Evolutionary conservation across 2,329 filamentous ascomycete genomes (phyloP).

Genomic region (Fusarium drepaniforme): DNA sequence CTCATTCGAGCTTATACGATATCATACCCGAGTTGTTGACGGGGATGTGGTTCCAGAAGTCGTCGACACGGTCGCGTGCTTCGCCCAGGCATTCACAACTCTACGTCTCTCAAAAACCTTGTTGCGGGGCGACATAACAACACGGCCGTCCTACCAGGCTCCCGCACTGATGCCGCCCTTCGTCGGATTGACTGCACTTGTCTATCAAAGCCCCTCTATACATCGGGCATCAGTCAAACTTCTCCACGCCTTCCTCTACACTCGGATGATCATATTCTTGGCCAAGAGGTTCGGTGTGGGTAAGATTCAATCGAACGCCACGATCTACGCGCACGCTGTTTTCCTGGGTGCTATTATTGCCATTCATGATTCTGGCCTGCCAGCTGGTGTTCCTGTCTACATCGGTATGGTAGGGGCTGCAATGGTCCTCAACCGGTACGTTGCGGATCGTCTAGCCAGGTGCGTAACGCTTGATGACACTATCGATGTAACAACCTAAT

Average conservation of each 20-base stretch:
- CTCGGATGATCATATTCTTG: constrained; percentile 1
- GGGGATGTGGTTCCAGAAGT: neutral
- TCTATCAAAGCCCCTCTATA: neutral
- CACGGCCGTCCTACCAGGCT: constrained; percentile 1
- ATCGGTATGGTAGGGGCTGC: neutral
- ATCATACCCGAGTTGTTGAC: neutral
- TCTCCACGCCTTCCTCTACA: constrained; percentile 8
- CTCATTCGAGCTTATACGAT: neutral
- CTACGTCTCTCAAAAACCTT: neutral
- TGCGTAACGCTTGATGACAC: neutral
- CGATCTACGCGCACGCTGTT: constrained; percentile 4
- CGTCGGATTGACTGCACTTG: neutral
- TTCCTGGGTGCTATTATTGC: neutral
- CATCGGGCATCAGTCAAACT: neutral
- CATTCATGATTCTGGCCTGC: neutral
- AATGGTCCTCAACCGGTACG: neutral
- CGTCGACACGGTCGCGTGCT: neutral
- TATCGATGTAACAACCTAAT: neutral
- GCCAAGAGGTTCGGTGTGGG: neutral
- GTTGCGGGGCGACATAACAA: neutral
- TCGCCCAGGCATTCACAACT: neutral
- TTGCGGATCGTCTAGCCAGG: neutral
- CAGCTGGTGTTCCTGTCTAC: neutral
- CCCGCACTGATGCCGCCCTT: constrained; percentile 5
- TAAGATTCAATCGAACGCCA: neutral